Evolutionary conservation across 2,329 filamentous ascomycete genomes (phyloP).

Genomic region (Phyllosticta citriasiana): DNA sequence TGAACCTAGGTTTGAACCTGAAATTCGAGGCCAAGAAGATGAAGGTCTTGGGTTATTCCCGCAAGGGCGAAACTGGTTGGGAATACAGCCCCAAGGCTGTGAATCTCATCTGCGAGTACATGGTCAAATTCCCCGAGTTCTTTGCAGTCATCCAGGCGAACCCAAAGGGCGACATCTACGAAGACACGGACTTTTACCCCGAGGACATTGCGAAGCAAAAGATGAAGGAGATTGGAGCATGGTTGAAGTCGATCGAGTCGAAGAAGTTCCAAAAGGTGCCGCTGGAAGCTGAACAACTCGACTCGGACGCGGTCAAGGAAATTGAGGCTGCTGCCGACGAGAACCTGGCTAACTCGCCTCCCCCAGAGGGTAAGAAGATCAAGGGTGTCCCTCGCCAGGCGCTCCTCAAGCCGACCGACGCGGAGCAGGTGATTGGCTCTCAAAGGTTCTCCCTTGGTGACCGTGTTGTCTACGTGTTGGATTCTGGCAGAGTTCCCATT

Average conservation of each 20-base stretch:
- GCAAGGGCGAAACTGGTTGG: conserved; percentile 79
- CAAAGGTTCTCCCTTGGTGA: conserved; percentile 81
- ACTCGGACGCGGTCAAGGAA: conserved; percentile 75
- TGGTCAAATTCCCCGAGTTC: conserved; percentile 90
- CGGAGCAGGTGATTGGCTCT: conserved; percentile 81
- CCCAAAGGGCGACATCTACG: conserved; percentile 73
- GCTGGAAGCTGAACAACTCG: conserved; percentile 89
- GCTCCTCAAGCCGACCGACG: conserved; percentile 85
- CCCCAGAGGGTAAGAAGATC: conserved; percentile 57
- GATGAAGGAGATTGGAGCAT: conserved; percentile 87
- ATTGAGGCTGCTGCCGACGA: conserved; percentile 70
- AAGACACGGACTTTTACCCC: conserved; percentile 78
- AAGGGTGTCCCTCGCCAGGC: conserved; percentile 76
- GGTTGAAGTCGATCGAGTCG: conserved; percentile 84
- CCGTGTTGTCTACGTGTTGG: conserved; percentile 83
- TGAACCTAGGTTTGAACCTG: conserved; percentile 88
- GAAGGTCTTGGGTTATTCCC: conserved; percentile 92
- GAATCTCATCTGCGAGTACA: conserved; percentile 73
- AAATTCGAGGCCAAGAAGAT: conserved; percentile 95
- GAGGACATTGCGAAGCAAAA: conserved; percentile 61
- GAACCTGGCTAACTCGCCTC: conserved; percentile 42
- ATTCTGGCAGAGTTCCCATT: conserved; percentile 90
- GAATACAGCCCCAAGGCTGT: conserved; percentile 86
- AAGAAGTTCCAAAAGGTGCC: conserved; percentile 94
- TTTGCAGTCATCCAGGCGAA: conserved; percentile 80